Conservation (phyloP, 2,329 filamentous ascomycete species). For the Colletotrichum liriopes region DNA sequence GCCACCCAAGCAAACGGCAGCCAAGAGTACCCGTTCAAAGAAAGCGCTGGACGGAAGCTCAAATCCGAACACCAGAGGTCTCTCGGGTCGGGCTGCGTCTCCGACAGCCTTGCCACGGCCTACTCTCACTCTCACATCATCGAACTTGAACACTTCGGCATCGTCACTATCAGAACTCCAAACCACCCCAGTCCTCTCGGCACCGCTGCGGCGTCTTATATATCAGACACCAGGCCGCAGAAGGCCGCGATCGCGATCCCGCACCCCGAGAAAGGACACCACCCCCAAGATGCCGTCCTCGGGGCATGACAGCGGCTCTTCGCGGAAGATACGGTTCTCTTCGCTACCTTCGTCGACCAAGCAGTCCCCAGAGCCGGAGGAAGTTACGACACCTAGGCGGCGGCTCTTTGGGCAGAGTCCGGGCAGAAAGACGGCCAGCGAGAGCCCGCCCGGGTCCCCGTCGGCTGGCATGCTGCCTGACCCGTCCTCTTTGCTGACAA, state of each 20-base stretch:
- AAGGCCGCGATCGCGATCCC: neutral
- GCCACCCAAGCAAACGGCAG: neutral
- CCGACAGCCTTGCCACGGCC: slow-evolving; percentile 4
- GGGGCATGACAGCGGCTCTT: slow-evolving; percentile 18
- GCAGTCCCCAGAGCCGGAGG: slow-evolving; percentile 19
- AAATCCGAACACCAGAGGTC: neutral
- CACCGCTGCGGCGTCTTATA: slow-evolving; percentile 2
- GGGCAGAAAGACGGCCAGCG: slow-evolving; percentile 9
- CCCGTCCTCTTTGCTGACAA: slow-evolving; percentile 4
- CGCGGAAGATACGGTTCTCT: slow-evolving; percentile 31
- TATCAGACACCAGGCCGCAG: slow-evolving; percentile 15
- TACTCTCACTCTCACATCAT: neutral
- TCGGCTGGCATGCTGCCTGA: neutral
- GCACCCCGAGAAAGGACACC: neutral
- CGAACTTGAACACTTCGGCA: slow-evolving; percentile 11
- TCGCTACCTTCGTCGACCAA: slow-evolving; percentile 20
- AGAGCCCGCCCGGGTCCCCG: slow-evolving; percentile 16
- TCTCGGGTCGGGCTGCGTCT: neutral
- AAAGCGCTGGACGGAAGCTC: neutral
- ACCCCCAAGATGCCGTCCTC: neutral
- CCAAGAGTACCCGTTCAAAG: slow-evolving; percentile 10
- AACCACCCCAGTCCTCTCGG: slow-evolving; percentile 1
- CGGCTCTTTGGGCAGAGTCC: slow-evolving; percentile 21
- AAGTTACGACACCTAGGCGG: slow-evolving; percentile 28
- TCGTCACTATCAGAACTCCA: slow-evolving; percentile 34